A percentile compares a stretch with the other conserved stretches of the same genome.
These are phyloP conservation scores for Strigomonas culicis DNA, from an alignment of 208 protist species.

Conservation along the genomic window DNA sequence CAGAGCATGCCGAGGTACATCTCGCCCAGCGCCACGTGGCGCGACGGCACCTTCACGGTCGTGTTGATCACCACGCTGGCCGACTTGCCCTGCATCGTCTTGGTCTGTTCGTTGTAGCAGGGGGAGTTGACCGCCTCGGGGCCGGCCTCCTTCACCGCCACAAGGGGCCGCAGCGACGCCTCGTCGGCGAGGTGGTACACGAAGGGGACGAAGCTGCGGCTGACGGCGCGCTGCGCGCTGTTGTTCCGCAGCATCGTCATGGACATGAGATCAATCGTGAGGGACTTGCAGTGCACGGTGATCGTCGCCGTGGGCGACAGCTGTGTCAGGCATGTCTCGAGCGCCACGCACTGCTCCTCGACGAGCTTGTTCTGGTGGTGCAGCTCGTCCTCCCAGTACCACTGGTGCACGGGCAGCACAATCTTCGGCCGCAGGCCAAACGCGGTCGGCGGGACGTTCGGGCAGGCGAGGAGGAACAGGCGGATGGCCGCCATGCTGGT, in stretches of 20 bases:
- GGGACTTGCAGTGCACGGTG: constrained; percentile 39
- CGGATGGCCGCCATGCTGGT: constrained; percentile 76
- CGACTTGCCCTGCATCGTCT: neutral
- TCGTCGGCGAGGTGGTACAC: constrained; percentile 82
- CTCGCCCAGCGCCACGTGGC: constrained; percentile 59
- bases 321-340: constrained; percentile 49
- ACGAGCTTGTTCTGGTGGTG: constrained; percentile 59
- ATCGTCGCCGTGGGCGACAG: constrained; percentile 32
- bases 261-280: constrained; percentile 54
- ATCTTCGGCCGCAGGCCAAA: constrained; percentile 73
- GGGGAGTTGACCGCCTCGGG: neutral
- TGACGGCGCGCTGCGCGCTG: constrained; percentile 53
- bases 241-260: constrained; percentile 66
- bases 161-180: constrained; percentile 35
- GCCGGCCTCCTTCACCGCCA: constrained; percentile 45
- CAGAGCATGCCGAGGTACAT: constrained; percentile 69
- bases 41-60: constrained; percentile 25
- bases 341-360: constrained; percentile 67
- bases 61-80: constrained; percentile 33
- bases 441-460: constrained; percentile 56
- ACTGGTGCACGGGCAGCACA: constrained; percentile 81
- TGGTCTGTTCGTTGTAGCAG: neutral
- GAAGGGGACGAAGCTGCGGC: constrained; percentile 68
- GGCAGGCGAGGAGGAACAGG: constrained; percentile 70
- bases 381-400: constrained; percentile 89